These are phyloP conservation scores for Podospora anserina DNA, from an alignment of 495 filamentous ascomycete genomes.

Conservation along the genomic window DNA sequence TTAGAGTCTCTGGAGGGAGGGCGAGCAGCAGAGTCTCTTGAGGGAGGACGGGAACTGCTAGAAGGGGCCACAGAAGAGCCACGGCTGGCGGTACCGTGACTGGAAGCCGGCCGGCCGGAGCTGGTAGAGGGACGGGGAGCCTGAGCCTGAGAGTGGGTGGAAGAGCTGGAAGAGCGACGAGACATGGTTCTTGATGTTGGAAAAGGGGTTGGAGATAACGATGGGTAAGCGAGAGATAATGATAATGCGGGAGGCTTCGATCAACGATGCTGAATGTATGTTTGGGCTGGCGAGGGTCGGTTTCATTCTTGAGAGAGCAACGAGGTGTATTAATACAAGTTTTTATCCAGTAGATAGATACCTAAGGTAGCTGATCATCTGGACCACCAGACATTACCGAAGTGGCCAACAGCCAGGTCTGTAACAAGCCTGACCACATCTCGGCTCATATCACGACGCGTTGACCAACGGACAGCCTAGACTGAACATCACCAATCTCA, in stretches of 20 bases:
- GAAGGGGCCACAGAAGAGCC: background rate
- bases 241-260: background rate
- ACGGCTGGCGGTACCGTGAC: background rate
- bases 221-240: too few relatives aligned
- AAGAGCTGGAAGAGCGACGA: background rate
- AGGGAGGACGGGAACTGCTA: too few relatives aligned
- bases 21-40: too few relatives aligned
- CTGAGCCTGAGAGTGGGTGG: background rate
- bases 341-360: background rate
- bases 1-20: too few relatives aligned
- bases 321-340: background rate
- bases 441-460: too few relatives aligned
- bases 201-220: background rate
- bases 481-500: too few relatives aligned
- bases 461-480: too few relatives aligned
- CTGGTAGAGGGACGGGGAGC: background rate
- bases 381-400: too few relatives aligned
- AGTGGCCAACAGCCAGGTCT: too few relatives aligned
- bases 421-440: too few relatives aligned
- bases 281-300: background rate
- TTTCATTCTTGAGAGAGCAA: background rate
- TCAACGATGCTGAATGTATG: background rate
- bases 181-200: background rate
- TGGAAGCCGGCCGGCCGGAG: background rate
- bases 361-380: too few relatives aligned